Evolutionary conservation across 768 basidiomycete genomes (phyloP).

Genomic region (Chlorophyllum brunneum): DNA sequence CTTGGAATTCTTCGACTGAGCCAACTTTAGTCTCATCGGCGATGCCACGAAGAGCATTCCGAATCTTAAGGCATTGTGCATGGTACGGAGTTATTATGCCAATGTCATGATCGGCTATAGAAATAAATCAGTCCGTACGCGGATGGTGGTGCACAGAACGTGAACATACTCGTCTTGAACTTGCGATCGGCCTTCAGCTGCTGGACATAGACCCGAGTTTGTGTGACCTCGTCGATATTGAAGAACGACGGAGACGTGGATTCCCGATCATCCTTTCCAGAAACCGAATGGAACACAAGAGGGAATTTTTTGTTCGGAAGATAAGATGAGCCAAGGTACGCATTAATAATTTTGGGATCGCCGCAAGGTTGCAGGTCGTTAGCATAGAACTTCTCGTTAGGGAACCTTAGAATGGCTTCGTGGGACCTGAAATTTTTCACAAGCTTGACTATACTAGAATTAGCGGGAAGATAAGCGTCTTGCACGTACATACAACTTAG

Average conservation of each 20-base stretch:
- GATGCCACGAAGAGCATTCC: conserved; percentile 29
- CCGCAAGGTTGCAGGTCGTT: conserved; percentile 48
- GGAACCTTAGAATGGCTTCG: conserved; percentile 52
- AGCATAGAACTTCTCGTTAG: conserved; percentile 57
- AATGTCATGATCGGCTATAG: conserved; percentile 25
- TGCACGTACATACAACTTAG: not conserved
- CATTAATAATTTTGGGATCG: conserved; percentile 33
- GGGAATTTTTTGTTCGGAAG: conserved; percentile 50
- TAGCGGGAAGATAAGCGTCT: not conserved
- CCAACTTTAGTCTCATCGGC: conserved; percentile 52
- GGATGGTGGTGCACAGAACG: not conserved
- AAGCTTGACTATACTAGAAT: conserved; percentile 56
- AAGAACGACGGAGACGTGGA: conserved; percentile 68
- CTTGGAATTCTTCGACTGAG: conserved; percentile 66
- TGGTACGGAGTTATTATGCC: conserved; percentile 63
- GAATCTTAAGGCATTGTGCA: conserved; percentile 52
- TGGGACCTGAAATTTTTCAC: conserved; percentile 67
- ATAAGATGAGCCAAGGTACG: conserved; percentile 34
- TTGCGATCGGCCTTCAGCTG: conserved; percentile 28
- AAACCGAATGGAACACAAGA: conserved; percentile 56
- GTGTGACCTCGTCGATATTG: conserved; percentile 56
- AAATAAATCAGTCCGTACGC: not conserved
- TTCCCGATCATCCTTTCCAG: conserved; percentile 64
- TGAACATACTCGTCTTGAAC: conserved; percentile 38
- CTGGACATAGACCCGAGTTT: conserved; percentile 49